Percentiles rank a stretch among this genome's conserved stretches.
Evolutionary conservation across 208 protist species (phyloP).

Genomic region (Acanthamoeba lenticulata): DNA sequence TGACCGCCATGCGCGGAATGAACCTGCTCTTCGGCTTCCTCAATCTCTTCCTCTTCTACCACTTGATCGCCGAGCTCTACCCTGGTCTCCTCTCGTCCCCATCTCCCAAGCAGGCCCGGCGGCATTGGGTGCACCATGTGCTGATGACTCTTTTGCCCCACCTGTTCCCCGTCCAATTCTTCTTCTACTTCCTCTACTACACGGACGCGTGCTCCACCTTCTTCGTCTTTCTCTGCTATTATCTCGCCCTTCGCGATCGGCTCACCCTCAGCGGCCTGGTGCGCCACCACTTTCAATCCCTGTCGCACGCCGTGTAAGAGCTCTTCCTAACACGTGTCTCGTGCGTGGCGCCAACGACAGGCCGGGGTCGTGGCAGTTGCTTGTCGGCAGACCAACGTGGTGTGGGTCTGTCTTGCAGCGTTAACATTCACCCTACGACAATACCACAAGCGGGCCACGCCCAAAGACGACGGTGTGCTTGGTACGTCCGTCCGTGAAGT

Average conservation of each 20-base stretch:
- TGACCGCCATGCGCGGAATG: slow-evolving; percentile 21
- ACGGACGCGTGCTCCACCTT: slow-evolving; percentile 57
- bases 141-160: not conserved
- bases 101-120: not conserved
- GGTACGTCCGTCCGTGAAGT: not conserved
- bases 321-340: not conserved
- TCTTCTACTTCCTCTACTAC: slow-evolving; percentile 75
- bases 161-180: slow-evolving; percentile 63
- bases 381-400: slow-evolving; percentile 64
- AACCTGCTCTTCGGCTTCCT: slow-evolving; percentile 53
- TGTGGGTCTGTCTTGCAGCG: slow-evolving; percentile 68
- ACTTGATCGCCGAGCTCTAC: not conserved
- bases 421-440: not conserved
- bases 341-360: not conserved
- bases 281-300: not conserved
- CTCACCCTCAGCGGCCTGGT: slow-evolving; percentile 17
- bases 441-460: not conserved
- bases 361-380: not conserved
- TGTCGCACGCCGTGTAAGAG: too few species aligned
- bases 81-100: not conserved
- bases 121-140: not conserved
- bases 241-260: not conserved
- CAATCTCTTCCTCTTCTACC: slow-evolving; percentile 56
- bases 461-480: not conserved
- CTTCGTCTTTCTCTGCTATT: slow-evolving; percentile 53